Evolutionary conservation across 2,329 filamentous ascomycete genomes (phyloP), one percentile per base, ranked within the genome.

Genomic region (Ophiostoma quercus): DNA sequence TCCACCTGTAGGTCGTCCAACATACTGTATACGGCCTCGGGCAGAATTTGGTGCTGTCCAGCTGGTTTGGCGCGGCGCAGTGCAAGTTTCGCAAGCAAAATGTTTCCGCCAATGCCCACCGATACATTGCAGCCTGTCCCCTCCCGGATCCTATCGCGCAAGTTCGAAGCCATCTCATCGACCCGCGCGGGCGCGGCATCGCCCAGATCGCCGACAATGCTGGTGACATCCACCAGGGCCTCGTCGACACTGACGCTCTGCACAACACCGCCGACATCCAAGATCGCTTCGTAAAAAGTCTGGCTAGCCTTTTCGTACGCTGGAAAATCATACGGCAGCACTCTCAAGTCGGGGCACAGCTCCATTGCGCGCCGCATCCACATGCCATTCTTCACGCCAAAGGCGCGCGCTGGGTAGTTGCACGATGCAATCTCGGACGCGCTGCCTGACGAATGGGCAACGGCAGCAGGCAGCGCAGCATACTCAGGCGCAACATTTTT

Each of bases 231-330:
- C 19, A 99, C 81, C 8, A 99, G 84, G 0, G 93, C 95, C 79
- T 99, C 96, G 74, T 99, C 96, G 65, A 99, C 91, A 76, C 95
- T 98, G 68, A 99, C 94, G 76, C 95, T 98, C 77, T 99, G 95
- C 0, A 98, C 92, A 22, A 92, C 80, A 1, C 93, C 94, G 22
- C 90, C 92, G 9, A 93, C 83, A 6, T 87, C 85, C 43, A 98
- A 80, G 12, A 99, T 92, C 1, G 89, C 88, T 72, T 92, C 88
- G 75, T 99, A 99, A 75, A 99, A 99, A 2, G 87, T 84, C 70
- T 87, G 85, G 76, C 95, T 99, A 0, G 94, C 92, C 71, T 94
- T 90, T 81, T 99, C 95, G 74, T 99, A 99, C 0, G 89, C 94
- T 1, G 91, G 90, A 76, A 98, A 99, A 76, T 99, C 94, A 75